Evolutionary conservation across 192 early-diverging fungal genomes (phyloP), one percentile per base, ranked within the genome.

Genomic region (Podila epicladia): DNA sequence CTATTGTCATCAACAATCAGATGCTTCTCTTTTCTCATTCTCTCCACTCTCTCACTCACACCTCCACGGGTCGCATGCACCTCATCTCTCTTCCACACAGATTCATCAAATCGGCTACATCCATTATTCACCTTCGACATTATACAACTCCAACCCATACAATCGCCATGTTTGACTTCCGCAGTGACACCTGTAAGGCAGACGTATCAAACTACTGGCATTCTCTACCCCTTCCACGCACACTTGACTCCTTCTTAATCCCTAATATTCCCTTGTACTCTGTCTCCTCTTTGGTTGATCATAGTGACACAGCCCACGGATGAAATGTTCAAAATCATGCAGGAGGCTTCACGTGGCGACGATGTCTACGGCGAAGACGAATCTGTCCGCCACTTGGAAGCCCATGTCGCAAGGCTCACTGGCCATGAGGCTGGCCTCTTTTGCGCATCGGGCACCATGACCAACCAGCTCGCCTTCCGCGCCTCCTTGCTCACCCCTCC

Each of bases 361-460:
- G 90, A 91, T 68, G 90, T 91, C 49, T 91, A 82, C 63, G 68
- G 63, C 80, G 96, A 95, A 62, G 97, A 96, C 79, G 84, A 90
- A 1, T 88, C 89, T 3, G 87, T 94, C 28, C 79, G 82, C 12
- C 75, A 80, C 12, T 83, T 98, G 1, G 92, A 98, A 63, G 57
- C 65, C 0, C 83, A 85, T 26, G 87, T 95, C 2, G 92, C 94
- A 3, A 64, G 84, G 20, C 75, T 97, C 22, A 86, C 93, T 32
- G 92, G 92, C 31, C 89, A 97, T 60, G 90, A 95, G 68, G 89
- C 93, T 4, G 94, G 91, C 19, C 82, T 97, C 22, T 97, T 97
- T 82, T 91, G 92, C 55, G 86, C 91, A 0, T 90, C 91, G 6
- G 95, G 93, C 6, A 97, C 95, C 3, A 92, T 97, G 84, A 85